Percentiles rank a stretch among this genome's conserved stretches.
Conservation (phyloP, 2,329 filamentous ascomycete species). For the Aphanoascus verrucosus region DNA sequence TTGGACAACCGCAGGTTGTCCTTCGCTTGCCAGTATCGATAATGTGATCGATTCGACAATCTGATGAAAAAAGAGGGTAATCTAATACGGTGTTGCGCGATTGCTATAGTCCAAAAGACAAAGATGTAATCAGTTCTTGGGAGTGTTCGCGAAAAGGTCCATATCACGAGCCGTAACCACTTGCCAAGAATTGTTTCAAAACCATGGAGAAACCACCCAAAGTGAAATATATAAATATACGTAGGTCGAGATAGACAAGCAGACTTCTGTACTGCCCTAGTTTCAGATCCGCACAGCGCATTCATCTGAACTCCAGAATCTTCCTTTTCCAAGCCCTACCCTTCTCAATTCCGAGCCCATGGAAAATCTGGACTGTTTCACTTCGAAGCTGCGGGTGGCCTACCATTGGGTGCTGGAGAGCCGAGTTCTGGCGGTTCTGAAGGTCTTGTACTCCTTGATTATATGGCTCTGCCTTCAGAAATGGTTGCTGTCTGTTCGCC, state of each 20-base stretch:
- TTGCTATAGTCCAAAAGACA: too few relatives aligned
- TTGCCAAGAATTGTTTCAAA: too few relatives aligned
- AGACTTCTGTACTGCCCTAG: background rate
- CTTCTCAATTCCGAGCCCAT: slow-evolving; percentile 24
- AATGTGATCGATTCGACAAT: too few relatives aligned
- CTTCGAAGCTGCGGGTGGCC: slow-evolving; percentile 16
- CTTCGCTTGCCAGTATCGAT: too few relatives aligned
- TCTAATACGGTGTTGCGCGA: too few relatives aligned
- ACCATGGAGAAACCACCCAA: too few relatives aligned
- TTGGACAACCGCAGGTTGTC: too few relatives aligned
- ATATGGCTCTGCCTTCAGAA: background rate
- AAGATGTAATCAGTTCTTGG: too few relatives aligned
- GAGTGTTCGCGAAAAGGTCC: background rate
- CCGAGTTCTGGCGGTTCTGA: background rate
- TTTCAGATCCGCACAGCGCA: background rate
- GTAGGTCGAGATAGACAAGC: background rate
- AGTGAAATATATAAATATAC: too few relatives aligned
- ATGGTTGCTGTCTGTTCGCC: background rate
- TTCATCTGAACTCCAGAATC: slow-evolving; percentile 29
- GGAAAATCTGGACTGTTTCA: slow-evolving; percentile 26
- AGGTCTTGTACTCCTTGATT: background rate
- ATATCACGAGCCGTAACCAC: background rate
- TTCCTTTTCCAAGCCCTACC: slow-evolving; percentile 26
- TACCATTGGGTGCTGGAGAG: background rate
- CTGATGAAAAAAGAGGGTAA: too few relatives aligned